Evolutionary conservation across 1,284 basidiomycete species (phyloP).

Genomic region (Rhodotorula sp.): DNA sequence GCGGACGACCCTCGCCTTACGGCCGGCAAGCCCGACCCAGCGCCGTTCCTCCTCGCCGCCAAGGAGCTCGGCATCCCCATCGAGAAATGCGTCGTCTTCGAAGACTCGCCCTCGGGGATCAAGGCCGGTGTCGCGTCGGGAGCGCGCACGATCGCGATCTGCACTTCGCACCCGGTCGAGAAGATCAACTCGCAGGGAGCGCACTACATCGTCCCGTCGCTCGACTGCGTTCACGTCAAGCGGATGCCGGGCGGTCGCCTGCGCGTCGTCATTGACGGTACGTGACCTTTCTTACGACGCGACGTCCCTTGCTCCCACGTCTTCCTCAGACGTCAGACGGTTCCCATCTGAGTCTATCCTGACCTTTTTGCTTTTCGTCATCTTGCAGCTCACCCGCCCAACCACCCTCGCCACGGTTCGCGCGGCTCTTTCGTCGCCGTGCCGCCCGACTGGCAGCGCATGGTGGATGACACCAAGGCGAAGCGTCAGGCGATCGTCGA

Average conservation of each 20-base stretch:
- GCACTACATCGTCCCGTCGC: slow-evolving; percentile 57
- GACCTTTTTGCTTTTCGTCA: too few species aligned
- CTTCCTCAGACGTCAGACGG: too few species aligned
- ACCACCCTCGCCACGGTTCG: slow-evolving; percentile 39
- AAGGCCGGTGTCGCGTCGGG: slow-evolving; percentile 64
- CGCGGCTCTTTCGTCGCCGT: slow-evolving; percentile 39
- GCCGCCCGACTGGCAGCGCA: slow-evolving; percentile 27
- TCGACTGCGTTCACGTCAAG: slow-evolving; percentile 43
- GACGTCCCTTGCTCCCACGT: background rate
- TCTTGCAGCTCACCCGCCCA: slow-evolving; percentile 32
- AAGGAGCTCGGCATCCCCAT: slow-evolving; percentile 63
- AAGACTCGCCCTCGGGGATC: slow-evolving; percentile 72
- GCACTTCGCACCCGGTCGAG: slow-evolving; percentile 56
- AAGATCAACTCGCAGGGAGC: slow-evolving; percentile 66
- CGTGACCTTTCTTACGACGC: background rate
- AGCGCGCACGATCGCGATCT: slow-evolving; percentile 71
- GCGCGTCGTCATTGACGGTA: slow-evolving; percentile 28
- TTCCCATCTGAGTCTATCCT: too few species aligned
- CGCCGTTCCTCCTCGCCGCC: slow-evolving; percentile 49
- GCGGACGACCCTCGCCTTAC: slow-evolving; percentile 63
- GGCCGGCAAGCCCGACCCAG: slow-evolving; percentile 47
- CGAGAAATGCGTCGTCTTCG: slow-evolving; percentile 62
- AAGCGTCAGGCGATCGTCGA: background rate
- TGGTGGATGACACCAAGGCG: slow-evolving; percentile 2
- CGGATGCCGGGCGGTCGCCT: slow-evolving; percentile 39